Conservation (phyloP, 176 grass and related monocot genomes). For the Zea luxurians region DNA sequence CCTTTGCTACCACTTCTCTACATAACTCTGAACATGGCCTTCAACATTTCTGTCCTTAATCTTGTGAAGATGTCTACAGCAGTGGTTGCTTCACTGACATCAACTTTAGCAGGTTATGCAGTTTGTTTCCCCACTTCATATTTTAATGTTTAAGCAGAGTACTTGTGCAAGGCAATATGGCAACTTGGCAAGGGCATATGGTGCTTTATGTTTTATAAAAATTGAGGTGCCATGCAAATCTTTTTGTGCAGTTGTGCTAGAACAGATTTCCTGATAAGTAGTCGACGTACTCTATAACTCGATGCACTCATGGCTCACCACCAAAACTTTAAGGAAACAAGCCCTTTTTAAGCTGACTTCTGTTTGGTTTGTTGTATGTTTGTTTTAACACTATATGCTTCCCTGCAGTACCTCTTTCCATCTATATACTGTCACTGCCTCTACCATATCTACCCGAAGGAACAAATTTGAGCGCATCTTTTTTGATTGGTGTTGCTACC, state of each 20-base stretch:
- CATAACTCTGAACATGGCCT: conserved; percentile 82
- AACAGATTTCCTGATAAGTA: conserved; percentile 7
- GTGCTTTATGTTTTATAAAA: not conserved
- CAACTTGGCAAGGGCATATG: not conserved
- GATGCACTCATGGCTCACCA: not conserved
- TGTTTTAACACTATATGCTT: conserved; percentile 30
- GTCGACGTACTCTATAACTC: not conserved
- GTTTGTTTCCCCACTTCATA: conserved; percentile 1
- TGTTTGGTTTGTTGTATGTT: not conserved
- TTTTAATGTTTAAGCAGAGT: not conserved
- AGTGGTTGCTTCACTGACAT: conserved; percentile 74
- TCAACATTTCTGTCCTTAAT: conserved; percentile 89
- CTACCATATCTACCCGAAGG: conserved; percentile 68
- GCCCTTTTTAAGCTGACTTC: not conserved
- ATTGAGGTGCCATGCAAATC: not conserved
- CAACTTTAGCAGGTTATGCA: conserved; percentile 79
- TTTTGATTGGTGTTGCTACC: conserved; percentile 58
- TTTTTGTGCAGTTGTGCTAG: conserved; percentile 13
- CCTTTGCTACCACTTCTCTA: conserved; percentile 75
- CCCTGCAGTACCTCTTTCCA: conserved; percentile 70
- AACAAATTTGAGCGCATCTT: conserved; percentile 59
- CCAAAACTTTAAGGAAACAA: not conserved
- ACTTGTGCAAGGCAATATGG: not conserved
- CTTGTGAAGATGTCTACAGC: conserved; percentile 95
- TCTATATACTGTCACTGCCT: conserved; percentile 70